A percentile compares a stretch with the other conserved stretches of the same genome.
Conservation (phyloP, 306 rosid genomes). For the Glycine latifolia region DNA sequence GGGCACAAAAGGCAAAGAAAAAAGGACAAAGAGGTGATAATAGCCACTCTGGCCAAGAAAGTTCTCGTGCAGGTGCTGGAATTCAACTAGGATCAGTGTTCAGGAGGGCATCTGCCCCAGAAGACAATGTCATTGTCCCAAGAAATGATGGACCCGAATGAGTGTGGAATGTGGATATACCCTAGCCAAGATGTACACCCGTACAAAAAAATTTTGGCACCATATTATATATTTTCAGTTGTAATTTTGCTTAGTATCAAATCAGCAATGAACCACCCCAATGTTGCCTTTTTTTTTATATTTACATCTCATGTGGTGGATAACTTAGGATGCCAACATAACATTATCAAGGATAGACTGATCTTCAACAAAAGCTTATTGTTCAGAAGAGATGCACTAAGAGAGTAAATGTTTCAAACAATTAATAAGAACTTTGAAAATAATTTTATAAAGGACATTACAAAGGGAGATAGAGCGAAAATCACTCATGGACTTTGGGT, state of each 20-base stretch:
- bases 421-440: no score
- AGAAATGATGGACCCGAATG: slow-evolving; percentile 44
- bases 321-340: no score
- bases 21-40: slow-evolving; percentile 51
- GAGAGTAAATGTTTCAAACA: no score
- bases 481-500: no score
- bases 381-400: no score
- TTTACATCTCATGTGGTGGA: no score
- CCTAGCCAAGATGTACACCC: not conserved
- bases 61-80: slow-evolving; percentile 46
- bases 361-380: no score
- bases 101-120: slow-evolving; percentile 47
- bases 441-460: no score
- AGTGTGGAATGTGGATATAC: not conserved
- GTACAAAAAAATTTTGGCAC: not conserved
- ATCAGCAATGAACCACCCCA: no score
- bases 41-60: slow-evolving; percentile 46
- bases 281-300: no score
- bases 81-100: slow-evolving; percentile 59
- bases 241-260: not conserved
- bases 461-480: no score
- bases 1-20: slow-evolving; percentile 78
- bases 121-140: slow-evolving; percentile 41
- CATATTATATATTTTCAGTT: not conserved
- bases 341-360: no score